Evolutionary conservation across 208 protist species (phyloP).

Genomic region (Trypanosoma congolense): DNA sequence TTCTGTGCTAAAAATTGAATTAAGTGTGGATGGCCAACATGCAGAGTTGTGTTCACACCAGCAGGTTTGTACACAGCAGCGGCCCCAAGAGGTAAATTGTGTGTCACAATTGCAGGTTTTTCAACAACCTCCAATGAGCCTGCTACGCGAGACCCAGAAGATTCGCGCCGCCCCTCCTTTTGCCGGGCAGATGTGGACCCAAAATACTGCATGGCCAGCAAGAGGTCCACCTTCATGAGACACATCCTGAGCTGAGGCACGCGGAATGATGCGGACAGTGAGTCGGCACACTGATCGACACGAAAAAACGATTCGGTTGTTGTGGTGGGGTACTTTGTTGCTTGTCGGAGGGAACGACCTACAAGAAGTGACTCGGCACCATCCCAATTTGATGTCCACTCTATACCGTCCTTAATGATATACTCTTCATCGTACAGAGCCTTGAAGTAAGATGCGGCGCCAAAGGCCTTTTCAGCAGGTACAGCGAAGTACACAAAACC

Average conservation of each 20-base stretch:
- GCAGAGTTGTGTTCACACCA: slow-evolving; percentile 53
- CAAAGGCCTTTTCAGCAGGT: slow-evolving; percentile 26
- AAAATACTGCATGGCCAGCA: slow-evolving; percentile 18
- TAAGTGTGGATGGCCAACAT: slow-evolving; percentile 45
- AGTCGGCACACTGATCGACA: slow-evolving; percentile 10
- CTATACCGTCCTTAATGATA: slow-evolving; percentile 15
- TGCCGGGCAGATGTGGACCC: not conserved
- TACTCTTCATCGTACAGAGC: slow-evolving; percentile 46
- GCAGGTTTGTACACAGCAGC: slow-evolving; percentile 63
- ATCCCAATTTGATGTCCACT: slow-evolving; percentile 23
- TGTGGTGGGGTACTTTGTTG: slow-evolving; percentile 53
- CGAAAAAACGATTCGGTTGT: slow-evolving; percentile 49
- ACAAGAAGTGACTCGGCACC: slow-evolving; percentile 38
- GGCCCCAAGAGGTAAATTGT: slow-evolving; percentile 48
- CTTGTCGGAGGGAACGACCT: slow-evolving; percentile 49
- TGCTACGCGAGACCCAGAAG: not conserved
- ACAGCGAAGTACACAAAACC: slow-evolving; percentile 32
- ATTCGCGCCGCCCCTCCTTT: not conserved
- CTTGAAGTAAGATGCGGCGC: slow-evolving; percentile 50
- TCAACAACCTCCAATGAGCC: not conserved
- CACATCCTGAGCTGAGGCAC: slow-evolving; percentile 33
- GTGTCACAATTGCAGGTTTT: slow-evolving; percentile 20
- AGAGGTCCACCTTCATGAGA: slow-evolving; percentile 32
- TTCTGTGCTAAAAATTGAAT: slow-evolving; percentile 27
- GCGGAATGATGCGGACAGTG: not conserved